Evolutionary conservation across 768 basidiomycete genomes (phyloP).

Genomic region (Fistulinella prunicolor): DNA sequence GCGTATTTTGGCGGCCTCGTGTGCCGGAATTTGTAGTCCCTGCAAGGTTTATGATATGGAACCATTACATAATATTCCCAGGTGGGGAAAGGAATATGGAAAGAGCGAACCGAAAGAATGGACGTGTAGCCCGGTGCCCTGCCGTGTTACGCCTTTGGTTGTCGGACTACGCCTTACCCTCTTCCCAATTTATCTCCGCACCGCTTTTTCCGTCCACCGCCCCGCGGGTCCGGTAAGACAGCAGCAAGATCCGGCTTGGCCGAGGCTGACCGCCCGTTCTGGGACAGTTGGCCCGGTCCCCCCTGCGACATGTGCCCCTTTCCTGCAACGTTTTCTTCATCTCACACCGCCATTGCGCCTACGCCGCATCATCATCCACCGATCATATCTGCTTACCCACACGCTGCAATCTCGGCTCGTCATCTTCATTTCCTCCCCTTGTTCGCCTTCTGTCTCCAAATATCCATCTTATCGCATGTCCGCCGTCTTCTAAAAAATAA

Average conservation of each 20-base stretch:
- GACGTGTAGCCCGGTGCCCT: conserved; percentile 28
- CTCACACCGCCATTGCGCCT: conserved; percentile 24
- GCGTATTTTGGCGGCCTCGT: conserved; percentile 31
- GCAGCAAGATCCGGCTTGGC: conserved; percentile 28
- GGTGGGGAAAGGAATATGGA: conserved; percentile 5
- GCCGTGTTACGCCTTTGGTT: conserved; percentile 15
- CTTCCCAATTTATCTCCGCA: conserved; percentile 23
- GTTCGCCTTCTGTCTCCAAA: conserved; percentile 16
- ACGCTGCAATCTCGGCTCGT: conserved; percentile 28
- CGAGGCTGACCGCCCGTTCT: conserved; percentile 20
- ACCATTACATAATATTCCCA: conserved; percentile 31
- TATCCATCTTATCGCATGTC: conserved; percentile 26
- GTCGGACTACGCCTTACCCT: conserved; percentile 17
- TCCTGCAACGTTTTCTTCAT: conserved; percentile 36
- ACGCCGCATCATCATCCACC: conserved; percentile 22
- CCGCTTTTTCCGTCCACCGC: conserved; percentile 12
- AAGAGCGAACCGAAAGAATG: conserved; percentile 6
- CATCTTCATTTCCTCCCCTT: conserved; percentile 18
- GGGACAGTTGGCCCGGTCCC: conserved; percentile 10
- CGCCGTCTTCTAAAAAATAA: conserved; percentile 7
- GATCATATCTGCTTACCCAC: conserved; percentile 22
- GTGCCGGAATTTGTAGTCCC: conserved; percentile 34
- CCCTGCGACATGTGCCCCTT: conserved; percentile 22
- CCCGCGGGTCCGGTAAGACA: conserved; percentile 28
- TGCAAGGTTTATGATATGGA: conserved; percentile 18